These are phyloP conservation scores for Ophiostoma novo-ulmi DNA, from an alignment of 2,329 filamentous ascomycete species.

Conservation along the genomic window DNA sequence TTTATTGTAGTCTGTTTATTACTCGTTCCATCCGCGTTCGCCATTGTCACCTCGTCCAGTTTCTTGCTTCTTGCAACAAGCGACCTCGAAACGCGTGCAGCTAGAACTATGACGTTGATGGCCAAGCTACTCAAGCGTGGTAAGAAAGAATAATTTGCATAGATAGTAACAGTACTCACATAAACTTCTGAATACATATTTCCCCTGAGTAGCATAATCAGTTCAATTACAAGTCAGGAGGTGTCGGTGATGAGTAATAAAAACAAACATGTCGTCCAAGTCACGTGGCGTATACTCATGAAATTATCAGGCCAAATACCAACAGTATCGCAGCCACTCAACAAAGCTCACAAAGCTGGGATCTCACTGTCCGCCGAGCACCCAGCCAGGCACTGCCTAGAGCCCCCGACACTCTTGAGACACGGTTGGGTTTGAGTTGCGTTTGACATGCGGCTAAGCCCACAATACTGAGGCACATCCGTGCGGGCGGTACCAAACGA, in stretches of 20 bases:
- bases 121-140: too few relatives aligned
- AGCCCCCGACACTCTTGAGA: conserved; percentile 25
- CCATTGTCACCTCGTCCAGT: not conserved
- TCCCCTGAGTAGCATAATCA: not conserved
- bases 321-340: not conserved
- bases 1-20: not conserved
- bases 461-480: conserved; percentile 25
- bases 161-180: not conserved
- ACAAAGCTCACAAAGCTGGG: not conserved
- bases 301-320: not conserved
- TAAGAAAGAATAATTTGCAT: too few relatives aligned
- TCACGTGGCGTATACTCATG: not conserved
- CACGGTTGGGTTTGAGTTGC: conserved; percentile 27
- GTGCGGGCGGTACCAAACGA: conserved; percentile 15
- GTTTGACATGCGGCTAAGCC: conserved; percentile 25
- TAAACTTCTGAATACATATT: not conserved
- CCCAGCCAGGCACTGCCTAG: not conserved
- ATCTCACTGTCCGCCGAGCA: not conserved
- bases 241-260: not conserved
- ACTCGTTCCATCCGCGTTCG: not conserved
- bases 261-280: not conserved
- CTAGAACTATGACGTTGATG: too few relatives aligned
- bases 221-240: not conserved
- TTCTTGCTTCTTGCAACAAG: not conserved
- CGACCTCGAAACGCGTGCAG: too few relatives aligned